Evolutionary conservation across 352 stramenopile genomes (phyloP).

Genomic region (Phytophthora foliorum): DNA sequence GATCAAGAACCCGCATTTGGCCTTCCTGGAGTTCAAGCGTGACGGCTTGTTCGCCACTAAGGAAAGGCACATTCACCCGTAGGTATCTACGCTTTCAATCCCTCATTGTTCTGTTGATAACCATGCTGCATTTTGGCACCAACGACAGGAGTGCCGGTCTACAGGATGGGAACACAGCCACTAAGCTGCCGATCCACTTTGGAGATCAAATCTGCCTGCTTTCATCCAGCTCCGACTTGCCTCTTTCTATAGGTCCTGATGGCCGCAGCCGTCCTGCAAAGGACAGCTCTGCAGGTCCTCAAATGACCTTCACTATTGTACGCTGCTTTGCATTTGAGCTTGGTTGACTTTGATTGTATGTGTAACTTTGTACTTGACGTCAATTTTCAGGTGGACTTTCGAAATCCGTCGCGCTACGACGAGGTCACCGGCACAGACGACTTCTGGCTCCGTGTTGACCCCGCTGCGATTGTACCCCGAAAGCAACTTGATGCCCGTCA

Average conservation of each 20-base stretch:
- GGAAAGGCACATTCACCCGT: conserved; percentile 34
- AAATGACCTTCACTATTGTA: conserved; percentile 78
- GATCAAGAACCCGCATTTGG: conserved; percentile 66
- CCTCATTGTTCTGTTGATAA: neutral
- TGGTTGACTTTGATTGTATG: neutral
- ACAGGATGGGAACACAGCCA: conserved; percentile 57
- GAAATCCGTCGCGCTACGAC: conserved; percentile 52
- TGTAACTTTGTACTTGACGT: neutral
- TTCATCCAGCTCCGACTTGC: conserved; percentile 52
- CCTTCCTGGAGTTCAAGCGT: conserved; percentile 67
- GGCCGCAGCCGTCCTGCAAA: conserved; percentile 40
- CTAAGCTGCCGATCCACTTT: conserved; percentile 60
- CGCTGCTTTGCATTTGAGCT: conserved; percentile 1
- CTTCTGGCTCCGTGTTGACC: conserved; percentile 69
- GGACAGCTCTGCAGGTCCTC: conserved; percentile 40
- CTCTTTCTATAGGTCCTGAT: conserved; percentile 56
- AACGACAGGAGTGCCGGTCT: conserved; percentile 37
- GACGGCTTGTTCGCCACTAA: conserved; percentile 16
- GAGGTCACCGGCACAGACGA: conserved; percentile 54
- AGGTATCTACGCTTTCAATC: conserved; percentile 5
- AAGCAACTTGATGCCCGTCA: conserved; percentile 13
- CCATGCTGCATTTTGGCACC: neutral
- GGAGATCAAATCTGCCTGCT: conserved; percentile 73
- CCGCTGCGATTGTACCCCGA: conserved; percentile 18
- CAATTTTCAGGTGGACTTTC: conserved; percentile 54